phyloP scores from a whole-genome alignment of 2,329 filamentous ascomycete genomes.

The Endocalyx cinctus region DNA sequence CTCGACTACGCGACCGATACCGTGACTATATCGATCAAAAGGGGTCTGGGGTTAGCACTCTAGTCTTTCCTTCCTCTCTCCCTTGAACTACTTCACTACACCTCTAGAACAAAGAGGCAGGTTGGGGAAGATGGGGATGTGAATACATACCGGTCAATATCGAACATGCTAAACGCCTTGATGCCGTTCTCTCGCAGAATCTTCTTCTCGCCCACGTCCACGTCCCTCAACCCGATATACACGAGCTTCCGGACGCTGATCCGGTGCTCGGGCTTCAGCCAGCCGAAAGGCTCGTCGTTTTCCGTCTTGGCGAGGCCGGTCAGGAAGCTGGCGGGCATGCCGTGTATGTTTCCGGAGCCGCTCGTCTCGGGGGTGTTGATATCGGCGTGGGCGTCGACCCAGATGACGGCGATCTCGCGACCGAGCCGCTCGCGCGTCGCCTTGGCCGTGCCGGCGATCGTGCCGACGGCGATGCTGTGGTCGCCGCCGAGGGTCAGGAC shows the following conservation, averaged over 20 bases:
- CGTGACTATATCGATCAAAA: slow-evolving; percentile 54
- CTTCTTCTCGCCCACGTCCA: slow-evolving; percentile 90
- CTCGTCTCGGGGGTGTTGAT: slow-evolving; percentile 95
- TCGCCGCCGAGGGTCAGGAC: slow-evolving; percentile 93
- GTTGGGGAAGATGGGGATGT: not conserved
- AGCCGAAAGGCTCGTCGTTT: slow-evolving; percentile 78
- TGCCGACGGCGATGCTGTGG: slow-evolving; percentile 94
- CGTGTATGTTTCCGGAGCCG: slow-evolving; percentile 89
- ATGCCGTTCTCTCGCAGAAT: slow-evolving; percentile 84
- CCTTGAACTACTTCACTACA: too few species aligned
- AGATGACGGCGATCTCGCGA: slow-evolving; percentile 88
- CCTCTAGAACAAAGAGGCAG: too few species aligned
- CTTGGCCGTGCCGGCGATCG: slow-evolving; percentile 79
- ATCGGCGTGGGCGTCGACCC: slow-evolving; percentile 97
- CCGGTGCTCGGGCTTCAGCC: slow-evolving; percentile 70
- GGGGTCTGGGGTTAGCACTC: too few species aligned
- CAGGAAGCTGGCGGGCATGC: slow-evolving; percentile 93
- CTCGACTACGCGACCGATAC: slow-evolving; percentile 93
- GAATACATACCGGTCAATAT: slow-evolving; percentile 76
- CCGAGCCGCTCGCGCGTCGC: slow-evolving; percentile 78
- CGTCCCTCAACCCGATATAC: slow-evolving; percentile 92
- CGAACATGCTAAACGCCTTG: slow-evolving; percentile 97
- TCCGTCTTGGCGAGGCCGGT: slow-evolving; percentile 78
- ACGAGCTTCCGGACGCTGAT: slow-evolving; percentile 79
- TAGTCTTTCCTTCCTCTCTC: too few species aligned